Percentiles rank a stretch among this genome's conserved stretches.
Evolutionary conservation across 2,329 filamentous ascomycete species (phyloP).

Genomic region (Pseudogymnoascus sp.): DNA sequence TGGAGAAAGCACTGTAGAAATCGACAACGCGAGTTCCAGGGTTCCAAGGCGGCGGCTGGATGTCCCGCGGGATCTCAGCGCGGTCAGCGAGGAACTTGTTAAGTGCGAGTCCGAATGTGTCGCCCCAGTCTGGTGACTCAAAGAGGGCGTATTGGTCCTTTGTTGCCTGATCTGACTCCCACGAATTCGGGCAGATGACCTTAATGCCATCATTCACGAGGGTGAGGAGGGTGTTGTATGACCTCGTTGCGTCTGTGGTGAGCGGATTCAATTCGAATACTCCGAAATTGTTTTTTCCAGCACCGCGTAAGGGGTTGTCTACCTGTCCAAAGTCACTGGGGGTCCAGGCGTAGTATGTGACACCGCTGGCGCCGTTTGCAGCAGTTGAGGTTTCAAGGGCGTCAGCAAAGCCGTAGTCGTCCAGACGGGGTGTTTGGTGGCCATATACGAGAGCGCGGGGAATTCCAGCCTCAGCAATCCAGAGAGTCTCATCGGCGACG

Average conservation of each 20-base stretch:
- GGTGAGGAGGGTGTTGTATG: conserved; percentile 13
- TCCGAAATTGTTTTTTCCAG: conserved; percentile 16
- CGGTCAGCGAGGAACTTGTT: conserved; percentile 14
- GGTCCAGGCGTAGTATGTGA: conserved; percentile 16
- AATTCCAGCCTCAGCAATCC: conserved; percentile 15
- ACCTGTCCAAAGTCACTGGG: conserved; percentile 12
- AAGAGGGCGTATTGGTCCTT: conserved; percentile 18
- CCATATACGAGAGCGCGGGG: conserved; percentile 15
- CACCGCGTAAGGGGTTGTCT: conserved; percentile 10
- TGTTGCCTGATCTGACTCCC: conserved; percentile 13
- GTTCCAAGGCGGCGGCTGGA: conserved; percentile 16
- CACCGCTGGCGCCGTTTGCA: conserved; percentile 16
- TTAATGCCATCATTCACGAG: conserved; percentile 16
- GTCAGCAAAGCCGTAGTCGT: conserved; percentile 16
- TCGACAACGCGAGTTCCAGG: conserved; percentile 14
- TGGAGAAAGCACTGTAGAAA: conserved; percentile 14
- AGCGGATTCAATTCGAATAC: conserved; percentile 16
- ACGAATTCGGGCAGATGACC: conserved; percentile 17
- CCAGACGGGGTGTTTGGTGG: conserved; percentile 16
- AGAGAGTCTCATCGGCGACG: conserved; percentile 15
- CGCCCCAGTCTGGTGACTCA: conserved; percentile 13
- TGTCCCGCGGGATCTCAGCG: conserved; percentile 13
- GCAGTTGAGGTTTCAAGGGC: conserved; percentile 15
- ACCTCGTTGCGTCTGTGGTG: conserved; percentile 9
- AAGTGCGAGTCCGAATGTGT: conserved; percentile 16